Base-by-base conservation (phyloP, 768 basidiomycete genomes). In the Suillus alpinus region DNA sequence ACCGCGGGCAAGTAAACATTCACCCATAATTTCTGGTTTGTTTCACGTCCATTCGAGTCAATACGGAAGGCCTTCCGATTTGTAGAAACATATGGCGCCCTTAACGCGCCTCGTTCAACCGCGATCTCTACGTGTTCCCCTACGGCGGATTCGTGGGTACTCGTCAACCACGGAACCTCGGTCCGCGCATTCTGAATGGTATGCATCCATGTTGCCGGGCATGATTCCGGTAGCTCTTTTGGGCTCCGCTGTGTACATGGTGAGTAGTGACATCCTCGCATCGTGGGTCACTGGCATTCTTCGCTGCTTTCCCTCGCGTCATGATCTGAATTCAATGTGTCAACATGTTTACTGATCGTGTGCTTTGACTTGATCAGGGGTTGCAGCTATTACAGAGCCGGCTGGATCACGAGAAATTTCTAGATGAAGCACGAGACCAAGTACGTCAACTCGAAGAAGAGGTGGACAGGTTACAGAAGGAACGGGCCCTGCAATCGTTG, bases 191-290 rank as follows among this genome's bases (percentile, higher is more conserved):
- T 82, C 82, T 6, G 76, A 80, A 65, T 86, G 88, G 81, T 94
- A 94, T 72, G 77, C 84, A 47, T 81, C 85, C 57, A 80, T 87
- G 53, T 73, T 88, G 41, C 92, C 92, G 31, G 84, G 83, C 36
- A 92, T 92, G 89, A 75, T 92, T 53, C 92, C 91, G 9, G 77
- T 94, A 57, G 85, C 86, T 56, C 76, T 94, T 56, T 78, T 94
- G 13, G 92, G 91, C 18, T 91, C 90, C 56, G 88, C 86, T 9
- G 81, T 93, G 59, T 93, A 91, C 75, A 77, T 91, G 66, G 91
- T 90, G 69, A 60, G 82, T 67, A 20, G 63, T 55, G 34, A 37
- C 31, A 29, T 47, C 9, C 46, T 43, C 20, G 43, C 40, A 31
- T 34, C 60, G 61, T 58, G 51, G 37, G n/a, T 50, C 52, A 58